phyloP scores from a whole-genome alignment of 305 asterid genomes.

The Fraxinus angustifolia region DNA sequence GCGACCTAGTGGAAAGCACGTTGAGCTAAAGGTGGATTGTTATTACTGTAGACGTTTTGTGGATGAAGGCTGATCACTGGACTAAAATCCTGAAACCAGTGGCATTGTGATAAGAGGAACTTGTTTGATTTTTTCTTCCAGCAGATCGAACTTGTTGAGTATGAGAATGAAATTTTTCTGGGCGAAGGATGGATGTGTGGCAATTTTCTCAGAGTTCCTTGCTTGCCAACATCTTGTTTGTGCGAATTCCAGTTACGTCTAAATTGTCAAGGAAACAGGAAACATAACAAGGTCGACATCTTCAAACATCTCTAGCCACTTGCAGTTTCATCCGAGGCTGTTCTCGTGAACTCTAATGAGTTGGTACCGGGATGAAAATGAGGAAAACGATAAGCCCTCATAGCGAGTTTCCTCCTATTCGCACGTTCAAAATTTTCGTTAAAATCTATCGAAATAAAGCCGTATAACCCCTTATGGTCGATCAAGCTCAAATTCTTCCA shows the following conservation, averaged over 20 bases:
- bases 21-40: constrained; percentile 39
- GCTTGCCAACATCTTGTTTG: constrained; percentile 69
- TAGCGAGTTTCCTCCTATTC: background rate
- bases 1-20: constrained; percentile 74
- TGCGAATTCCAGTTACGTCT: constrained; percentile 41
- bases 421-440: background rate
- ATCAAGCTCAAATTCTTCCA: background rate
- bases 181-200: constrained; percentile 51
- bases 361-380: constrained; percentile 52
- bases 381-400: background rate
- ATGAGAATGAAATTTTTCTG: constrained; percentile 57
- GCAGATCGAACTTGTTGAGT: constrained; percentile 70
- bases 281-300: constrained; percentile 60
- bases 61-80: constrained; percentile 54
- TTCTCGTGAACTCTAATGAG: constrained; percentile 59
- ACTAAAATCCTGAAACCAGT: constrained; percentile 68
- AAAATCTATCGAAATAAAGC: background rate
- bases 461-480: background rate
- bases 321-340: constrained; percentile 72
- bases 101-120: constrained; percentile 60
- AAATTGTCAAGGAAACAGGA: constrained; percentile 62
- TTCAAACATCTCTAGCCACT: constrained; percentile 81
- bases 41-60: constrained; percentile 30
- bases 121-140: constrained; percentile 57
- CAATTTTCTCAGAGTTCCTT: constrained; percentile 52